Evolutionary conservation across 192 early-diverging fungal species (phyloP), one percentile per base, ranked within the genome.

Genomic region (Backusella sp.): DNA sequence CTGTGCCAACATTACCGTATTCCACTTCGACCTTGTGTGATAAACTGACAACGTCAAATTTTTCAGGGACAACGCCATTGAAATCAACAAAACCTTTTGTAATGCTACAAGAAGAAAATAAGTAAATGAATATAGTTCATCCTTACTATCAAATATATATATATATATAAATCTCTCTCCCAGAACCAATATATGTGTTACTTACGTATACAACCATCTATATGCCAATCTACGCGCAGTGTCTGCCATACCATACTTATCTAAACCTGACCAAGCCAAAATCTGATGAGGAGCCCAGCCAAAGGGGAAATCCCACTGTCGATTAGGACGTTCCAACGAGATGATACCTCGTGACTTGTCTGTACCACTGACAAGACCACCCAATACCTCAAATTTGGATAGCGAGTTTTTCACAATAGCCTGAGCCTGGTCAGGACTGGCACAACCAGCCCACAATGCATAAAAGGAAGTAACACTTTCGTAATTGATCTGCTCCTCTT

Each of bases 211-310:
- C 72, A 98, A 84, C 97, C 97, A 99, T 23, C 96, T 92, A 86
- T 99, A 99, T 4, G 93, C 92, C 14, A 93, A 83, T 39, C 95
- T 85, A 5, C 87, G 87, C 1, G 94, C 91, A 17, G 92, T 92
- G 6, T 86, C 88, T 53, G 77, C 77, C 73, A 86, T 93, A 7
- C 91, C 93, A 79, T 99, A 99, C 73, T 90, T 88, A 70, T 88
- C 88, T 62, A 98, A 85, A 6, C 93, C 96, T 74, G 90, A 87
- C 97, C 97, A 99, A 6, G 95, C 92, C 74, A 99, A 88, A 28
- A 99, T 99, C 84, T 99, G 97, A 84, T 99, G 97, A 59, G 97
- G 97, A 30, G 96, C 96, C 97, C 97, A 98, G n/a, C 97, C 94
- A 66, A 91, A 93, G 3, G 91, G 93, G 62, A 88, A 95, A 79